Evolutionary conservation across 306 rosid genomes (phyloP), one percentile per base, ranked within the genome.

Genomic region (Prunus davidiana): DNA sequence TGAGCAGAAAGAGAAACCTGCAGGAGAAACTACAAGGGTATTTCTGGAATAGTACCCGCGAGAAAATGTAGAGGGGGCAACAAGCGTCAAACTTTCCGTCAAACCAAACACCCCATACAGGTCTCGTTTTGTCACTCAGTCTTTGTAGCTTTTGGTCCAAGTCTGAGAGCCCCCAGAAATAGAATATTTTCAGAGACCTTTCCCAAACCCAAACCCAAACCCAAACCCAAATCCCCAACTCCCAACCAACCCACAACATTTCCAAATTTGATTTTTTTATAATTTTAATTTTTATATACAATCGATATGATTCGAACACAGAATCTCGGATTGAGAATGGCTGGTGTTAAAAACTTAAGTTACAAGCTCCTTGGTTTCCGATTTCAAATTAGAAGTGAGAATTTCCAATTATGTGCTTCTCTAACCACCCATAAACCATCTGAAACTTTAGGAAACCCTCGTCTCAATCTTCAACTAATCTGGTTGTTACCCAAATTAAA

Each of bases 21-120:
- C 28, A 3, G 5, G 12, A 3, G 18, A 41, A 13, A 11, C 1
- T 4, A 12, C 3, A 46, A 65, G 82, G 84, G 82, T 20, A 81
- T 18, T 69, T 76, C 8, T 56, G 86, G 72, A 78, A 16, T 16
- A 10, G 20, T 30, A 47, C 32, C 73, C 19, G 25, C 62, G 18
- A 45, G 87, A 75, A 62, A 72, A 70, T 60, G 6, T 7, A 2
- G 20, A 12, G 79, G 79, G 67, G 45, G 75, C 80, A 19, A 64
- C 41, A 69, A 45, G 71, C 80, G 84, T 82, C 89, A 80, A 76
- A 77, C 67, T 67, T 75, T 72, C 74, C 78, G 83, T 80, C 86
- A 76, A 86, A 76, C 77, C 81, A 72, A 54, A 72, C 82, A 3
- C 50, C 56, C 63, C 67, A 13, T 20, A 46, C 15, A 22, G 54